These are phyloP conservation scores for Monosporascus sp. DNA, from an alignment of 2,329 filamentous ascomycete genomes.

Conservation along the genomic window DNA sequence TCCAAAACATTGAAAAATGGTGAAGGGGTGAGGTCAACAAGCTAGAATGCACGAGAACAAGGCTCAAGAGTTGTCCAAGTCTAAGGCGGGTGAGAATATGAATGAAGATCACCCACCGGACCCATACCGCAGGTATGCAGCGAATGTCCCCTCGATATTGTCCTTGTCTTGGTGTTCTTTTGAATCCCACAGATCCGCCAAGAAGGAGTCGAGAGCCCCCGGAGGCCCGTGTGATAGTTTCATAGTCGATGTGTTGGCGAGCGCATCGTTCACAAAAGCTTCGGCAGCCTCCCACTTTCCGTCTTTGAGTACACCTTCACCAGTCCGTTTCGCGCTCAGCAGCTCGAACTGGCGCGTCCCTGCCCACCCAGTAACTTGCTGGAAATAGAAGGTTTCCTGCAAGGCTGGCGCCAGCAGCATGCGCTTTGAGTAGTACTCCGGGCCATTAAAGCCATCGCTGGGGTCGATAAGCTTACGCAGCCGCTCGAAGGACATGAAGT, in stretches of 20 bases:
- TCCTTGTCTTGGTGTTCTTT: constrained; percentile 26
- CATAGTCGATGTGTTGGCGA: constrained; percentile 28
- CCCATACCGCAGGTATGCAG: constrained; percentile 24
- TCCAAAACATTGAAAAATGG: too few species aligned
- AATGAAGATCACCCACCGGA: constrained; percentile 11
- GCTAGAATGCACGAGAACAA: too few species aligned
- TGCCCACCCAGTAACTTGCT: constrained; percentile 25
- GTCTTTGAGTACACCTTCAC: constrained; percentile 18
- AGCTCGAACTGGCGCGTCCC: constrained; percentile 28
- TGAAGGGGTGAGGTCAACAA: not conserved
- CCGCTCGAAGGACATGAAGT: constrained; percentile 25
- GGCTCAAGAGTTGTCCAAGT: too few species aligned
- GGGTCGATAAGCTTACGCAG: constrained; percentile 30
- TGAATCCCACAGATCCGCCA: constrained; percentile 29
- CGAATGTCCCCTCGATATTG: constrained; percentile 24
- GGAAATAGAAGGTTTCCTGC: constrained; percentile 25
- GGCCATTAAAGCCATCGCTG: constrained; percentile 28
- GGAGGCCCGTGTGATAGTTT: constrained; percentile 29
- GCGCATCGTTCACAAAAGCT: constrained; percentile 22
- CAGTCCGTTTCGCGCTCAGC: constrained; percentile 19
- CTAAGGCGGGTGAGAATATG: not conserved
- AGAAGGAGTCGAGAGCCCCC: constrained; percentile 21
- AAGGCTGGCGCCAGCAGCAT: constrained; percentile 27
- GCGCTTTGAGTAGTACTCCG: constrained; percentile 27
- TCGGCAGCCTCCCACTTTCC: constrained; percentile 25